Percentiles rank a stretch among this genome's conserved stretches.
phyloP scores from a whole-genome alignment of 352 stramenopile genomes.

The Albugo laibachii region DNA sequence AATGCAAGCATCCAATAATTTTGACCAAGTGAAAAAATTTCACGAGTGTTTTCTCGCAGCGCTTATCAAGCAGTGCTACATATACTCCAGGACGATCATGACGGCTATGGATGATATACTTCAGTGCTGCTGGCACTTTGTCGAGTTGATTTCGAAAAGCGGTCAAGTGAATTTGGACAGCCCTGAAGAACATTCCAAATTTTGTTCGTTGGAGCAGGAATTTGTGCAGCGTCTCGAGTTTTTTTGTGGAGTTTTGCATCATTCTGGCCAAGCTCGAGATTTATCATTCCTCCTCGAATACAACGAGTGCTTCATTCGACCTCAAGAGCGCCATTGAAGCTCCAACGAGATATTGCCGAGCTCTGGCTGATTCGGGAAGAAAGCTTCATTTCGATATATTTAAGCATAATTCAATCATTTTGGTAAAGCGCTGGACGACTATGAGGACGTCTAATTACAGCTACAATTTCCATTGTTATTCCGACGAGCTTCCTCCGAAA shows the following conservation, averaged over 20 bases:
- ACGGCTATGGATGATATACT: slow-evolving; percentile 39
- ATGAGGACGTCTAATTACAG: slow-evolving; percentile 11
- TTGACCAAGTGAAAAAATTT: slow-evolving; percentile 43
- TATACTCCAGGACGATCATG: slow-evolving; percentile 40
- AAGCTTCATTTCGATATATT: too few relatives aligned
- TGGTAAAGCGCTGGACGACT: too few relatives aligned
- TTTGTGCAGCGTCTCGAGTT: slow-evolving; percentile 39
- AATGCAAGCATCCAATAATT: slow-evolving; percentile 27
- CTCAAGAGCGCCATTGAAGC: background rate
- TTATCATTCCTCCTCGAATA: slow-evolving; percentile 51
- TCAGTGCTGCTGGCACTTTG: slow-evolving; percentile 41
- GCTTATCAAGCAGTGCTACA: slow-evolving; percentile 43
- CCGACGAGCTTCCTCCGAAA: slow-evolving; percentile 11
- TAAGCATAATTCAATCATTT: too few relatives aligned
- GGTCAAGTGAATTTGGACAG: slow-evolving; percentile 5
- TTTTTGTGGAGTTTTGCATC: slow-evolving; percentile 36
- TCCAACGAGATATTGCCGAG: too few relatives aligned
- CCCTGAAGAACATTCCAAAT: slow-evolving; percentile 1
- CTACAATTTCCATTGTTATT: slow-evolving; percentile 9
- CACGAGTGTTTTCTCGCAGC: slow-evolving; percentile 50
- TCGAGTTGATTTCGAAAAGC: slow-evolving; percentile 33
- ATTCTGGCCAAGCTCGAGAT: slow-evolving; percentile 28
- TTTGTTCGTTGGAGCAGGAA: slow-evolving; percentile 6
- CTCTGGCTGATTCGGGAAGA: too few relatives aligned
- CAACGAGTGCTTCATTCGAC: slow-evolving; percentile 31